Conservation (phyloP, 352 stramenopile species). For the Pythium myriotylum region DNA sequence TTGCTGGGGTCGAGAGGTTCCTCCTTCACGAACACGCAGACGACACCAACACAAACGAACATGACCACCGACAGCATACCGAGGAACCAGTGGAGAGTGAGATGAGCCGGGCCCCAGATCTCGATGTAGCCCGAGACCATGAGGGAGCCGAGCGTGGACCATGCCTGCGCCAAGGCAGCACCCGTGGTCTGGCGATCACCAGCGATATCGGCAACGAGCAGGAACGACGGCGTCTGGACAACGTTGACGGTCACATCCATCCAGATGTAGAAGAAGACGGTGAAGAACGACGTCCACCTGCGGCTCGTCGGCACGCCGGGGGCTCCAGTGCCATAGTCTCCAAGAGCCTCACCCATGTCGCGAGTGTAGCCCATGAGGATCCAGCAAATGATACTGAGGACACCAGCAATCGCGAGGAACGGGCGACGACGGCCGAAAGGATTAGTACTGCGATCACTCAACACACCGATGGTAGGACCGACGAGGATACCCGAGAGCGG, state of each 20-base stretch:
- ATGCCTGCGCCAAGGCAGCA: conserved; percentile 49
- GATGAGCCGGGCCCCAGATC: conserved; percentile 48
- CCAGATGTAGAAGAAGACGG: conserved; percentile 41
- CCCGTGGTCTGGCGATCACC: conserved; percentile 54
- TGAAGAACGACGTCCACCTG: conserved; percentile 50
- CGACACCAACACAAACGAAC: conserved; percentile 30
- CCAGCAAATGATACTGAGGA: conserved; percentile 30
- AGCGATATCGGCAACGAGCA: conserved; percentile 60
- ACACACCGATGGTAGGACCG: conserved; percentile 39
- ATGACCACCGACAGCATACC: conserved; percentile 54
- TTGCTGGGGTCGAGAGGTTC: conserved; percentile 31
- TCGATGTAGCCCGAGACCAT: conserved; percentile 51
- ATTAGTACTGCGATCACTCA: conserved; percentile 29
- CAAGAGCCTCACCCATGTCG: conserved; percentile 26
- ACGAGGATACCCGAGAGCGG: conserved; percentile 54
- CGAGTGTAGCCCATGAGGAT: conserved; percentile 29
- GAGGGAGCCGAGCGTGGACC: conserved; percentile 51
- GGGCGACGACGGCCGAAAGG: conserved; percentile 27
- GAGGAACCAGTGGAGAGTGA: conserved; percentile 51
- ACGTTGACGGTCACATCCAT: conserved; percentile 40
- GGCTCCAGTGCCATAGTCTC: conserved; percentile 23
- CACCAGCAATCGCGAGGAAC: conserved; percentile 23
- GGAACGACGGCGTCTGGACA: conserved; percentile 36
- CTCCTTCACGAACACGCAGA: conserved; percentile 40
- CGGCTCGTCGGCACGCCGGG: conserved; percentile 34